A percentile compares a stretch with the other conserved stretches of the same genome.
Conservation (phyloP, 345 rosid species). For the Gossypium australe region DNA sequence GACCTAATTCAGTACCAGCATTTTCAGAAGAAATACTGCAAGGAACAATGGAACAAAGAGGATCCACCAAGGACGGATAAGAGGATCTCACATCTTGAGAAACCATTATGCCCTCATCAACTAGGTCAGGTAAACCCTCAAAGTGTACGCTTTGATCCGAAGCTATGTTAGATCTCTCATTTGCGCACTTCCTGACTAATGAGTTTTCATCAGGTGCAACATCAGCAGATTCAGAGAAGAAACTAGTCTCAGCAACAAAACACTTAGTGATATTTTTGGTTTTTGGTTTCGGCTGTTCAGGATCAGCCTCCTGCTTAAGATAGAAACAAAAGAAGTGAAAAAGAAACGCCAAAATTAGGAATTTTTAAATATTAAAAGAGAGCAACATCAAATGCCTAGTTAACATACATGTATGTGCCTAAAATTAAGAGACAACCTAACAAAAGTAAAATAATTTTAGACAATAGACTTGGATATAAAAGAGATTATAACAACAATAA, state of each 20-base stretch:
- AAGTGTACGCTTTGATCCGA: constrained; percentile 36
- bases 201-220: constrained; percentile 49
- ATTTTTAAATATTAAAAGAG: background rate
- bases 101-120: constrained; percentile 23
- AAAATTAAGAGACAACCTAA: background rate
- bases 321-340: background rate
- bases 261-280: constrained; percentile 18
- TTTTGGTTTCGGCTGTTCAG: constrained; percentile 20
- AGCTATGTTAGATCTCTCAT: constrained; percentile 19
- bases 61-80: constrained; percentile 37
- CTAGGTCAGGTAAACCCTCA: constrained; percentile 26
- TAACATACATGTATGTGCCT: background rate
- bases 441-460: background rate
- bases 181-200: constrained; percentile 24
- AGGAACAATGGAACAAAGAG: constrained; percentile 71
- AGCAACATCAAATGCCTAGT: background rate
- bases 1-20: constrained; percentile 19
- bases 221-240: constrained; percentile 59
- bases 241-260: constrained; percentile 51
- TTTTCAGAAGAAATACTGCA: constrained; percentile 52
- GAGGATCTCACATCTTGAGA: constrained; percentile 45
- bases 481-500: background rate
- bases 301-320: constrained; percentile 30
- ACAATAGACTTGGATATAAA: background rate
- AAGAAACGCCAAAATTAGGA: background rate